Percentiles rank a stretch among this genome's conserved stretches.
phyloP scores from a whole-genome alignment of 2,329 filamentous ascomycete genomes.

The Aaosphaeria pasadenensis region DNA sequence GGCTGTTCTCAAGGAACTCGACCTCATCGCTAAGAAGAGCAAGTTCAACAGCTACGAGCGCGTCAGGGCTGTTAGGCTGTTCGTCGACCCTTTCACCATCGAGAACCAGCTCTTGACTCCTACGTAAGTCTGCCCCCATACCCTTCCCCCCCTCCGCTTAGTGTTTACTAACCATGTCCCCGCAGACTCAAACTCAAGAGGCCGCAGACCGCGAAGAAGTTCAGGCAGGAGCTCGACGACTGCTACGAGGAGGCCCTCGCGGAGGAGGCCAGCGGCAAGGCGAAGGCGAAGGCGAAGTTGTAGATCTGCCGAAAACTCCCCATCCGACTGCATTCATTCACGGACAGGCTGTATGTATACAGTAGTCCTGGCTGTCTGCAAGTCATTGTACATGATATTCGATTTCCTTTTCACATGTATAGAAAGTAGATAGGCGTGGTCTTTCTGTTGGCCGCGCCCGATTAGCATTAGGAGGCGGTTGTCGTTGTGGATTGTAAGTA shows the following conservation, averaged over 20 bases:
- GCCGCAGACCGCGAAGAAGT: constrained; percentile 63
- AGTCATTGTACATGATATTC: too few species aligned
- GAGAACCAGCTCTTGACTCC: constrained; percentile 89
- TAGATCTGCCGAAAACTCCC: not conserved
- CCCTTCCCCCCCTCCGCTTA: not conserved
- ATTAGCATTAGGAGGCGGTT: too few species aligned
- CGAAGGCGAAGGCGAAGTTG: constrained; percentile 18
- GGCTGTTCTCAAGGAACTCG: constrained; percentile 75
- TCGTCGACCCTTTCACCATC: constrained; percentile 85
- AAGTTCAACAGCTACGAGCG: constrained; percentile 93
- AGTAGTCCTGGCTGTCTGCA: too few species aligned
- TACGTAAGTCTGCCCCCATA: constrained; percentile 62
- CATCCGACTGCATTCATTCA: too few species aligned
- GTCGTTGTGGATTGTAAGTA: too few species aligned
- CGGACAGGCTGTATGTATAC: too few species aligned
- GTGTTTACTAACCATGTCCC: not conserved
- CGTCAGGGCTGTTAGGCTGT: constrained; percentile 70
- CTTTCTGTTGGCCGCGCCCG: too few species aligned
- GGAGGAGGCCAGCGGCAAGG: constrained; percentile 39
- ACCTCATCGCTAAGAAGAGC: constrained; percentile 72
- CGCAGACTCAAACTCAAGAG: constrained; percentile 68
- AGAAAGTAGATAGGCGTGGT: too few species aligned
- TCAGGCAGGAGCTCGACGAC: constrained; percentile 56
- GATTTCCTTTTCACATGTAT: too few species aligned
- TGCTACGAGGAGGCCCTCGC: constrained; percentile 57